Evolutionary conservation across 108 stramenopile genomes (phyloP), one percentile per base, ranked within the genome.

Genomic region (Skeletonema grethae): DNA sequence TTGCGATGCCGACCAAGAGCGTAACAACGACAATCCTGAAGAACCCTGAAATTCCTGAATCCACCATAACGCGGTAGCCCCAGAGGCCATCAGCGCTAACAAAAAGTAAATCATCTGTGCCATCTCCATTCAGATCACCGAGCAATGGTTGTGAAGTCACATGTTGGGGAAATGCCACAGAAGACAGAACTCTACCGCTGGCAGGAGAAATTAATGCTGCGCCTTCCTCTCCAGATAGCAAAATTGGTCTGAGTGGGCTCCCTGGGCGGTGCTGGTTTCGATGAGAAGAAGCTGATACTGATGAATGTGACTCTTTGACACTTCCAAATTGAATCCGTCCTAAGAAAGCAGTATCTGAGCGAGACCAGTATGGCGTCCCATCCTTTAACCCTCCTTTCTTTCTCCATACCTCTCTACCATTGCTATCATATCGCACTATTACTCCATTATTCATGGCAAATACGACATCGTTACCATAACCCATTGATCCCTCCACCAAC

Each of bases 71-170:
- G 16, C 81, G 83, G 60, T 87, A 95, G n/a, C 91, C 94, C 91
- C 89, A 95, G 18, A 95, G 65, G 7, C 84, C 94, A 82, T 92
- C 88, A 55, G 65, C 60, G 46, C 86, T 91, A 10, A 75, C 59
- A 36, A 93, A 76, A 16, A 91, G 61, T 8, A 95, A 75, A 77
- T 95, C 94, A 43, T 89, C 79, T 4, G 90, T 90, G 9, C 91
- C 94, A 75, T 95, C 94, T 32, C 94, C 94, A 71, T 80, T 87
- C 36, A 92, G 59, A 74, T 95, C 94, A 11, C 70, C 85, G 20
- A 93, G 55, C 24, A 93, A 57, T 7, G 94, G 94, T 60, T 73
- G 72, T 15, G 67, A 38, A 10, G 68, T 67, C 22, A 87, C 79
- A 7, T 15, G 20, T 76, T 95, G 94, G 9, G 91, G 91, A 58